A percentile compares a stretch with the other conserved stretches of the same genome.
These are phyloP conservation scores for Trapa bicornis DNA, from an alignment of 345 rosid species.

Conservation along the genomic window DNA sequence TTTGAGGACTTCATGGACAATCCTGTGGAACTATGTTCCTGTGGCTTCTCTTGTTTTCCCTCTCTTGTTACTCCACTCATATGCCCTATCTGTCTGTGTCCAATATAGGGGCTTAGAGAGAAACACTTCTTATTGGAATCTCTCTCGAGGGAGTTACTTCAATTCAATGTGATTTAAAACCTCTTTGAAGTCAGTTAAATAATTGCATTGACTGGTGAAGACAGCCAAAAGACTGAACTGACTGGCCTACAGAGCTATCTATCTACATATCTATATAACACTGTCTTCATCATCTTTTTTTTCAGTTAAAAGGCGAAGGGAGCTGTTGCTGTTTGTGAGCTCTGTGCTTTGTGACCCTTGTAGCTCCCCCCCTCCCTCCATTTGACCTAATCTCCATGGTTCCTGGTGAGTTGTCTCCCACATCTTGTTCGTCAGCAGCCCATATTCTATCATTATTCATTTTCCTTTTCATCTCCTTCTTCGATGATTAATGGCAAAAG, in stretches of 20 bases:
- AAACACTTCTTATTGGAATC: conserved; percentile 9
- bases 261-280: conserved; percentile 1
- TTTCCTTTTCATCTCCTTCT: no score
- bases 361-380: no score
- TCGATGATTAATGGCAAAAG: no score
- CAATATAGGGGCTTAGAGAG: conserved; percentile 3
- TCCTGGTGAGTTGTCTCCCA: no score
- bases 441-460: no score
- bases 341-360: conserved; percentile 5
- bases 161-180: conserved; percentile 14
- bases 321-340: neutral
- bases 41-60: neutral
- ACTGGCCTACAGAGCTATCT: conserved; percentile 3
- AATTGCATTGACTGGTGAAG: conserved; percentile 10
- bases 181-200: conserved; percentile 17
- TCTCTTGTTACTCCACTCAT: conserved; percentile 9
- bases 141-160: conserved; percentile 14
- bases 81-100: conserved; percentile 5
- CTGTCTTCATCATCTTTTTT: neutral
- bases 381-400: no score
- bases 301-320: neutral
- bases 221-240: conserved; percentile 5
- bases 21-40: neutral
- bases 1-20: conserved; percentile 9
- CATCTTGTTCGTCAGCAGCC: no score